Conservation (phyloP, 768 basidiomycete species). For the Lentinula sp. region DNA sequence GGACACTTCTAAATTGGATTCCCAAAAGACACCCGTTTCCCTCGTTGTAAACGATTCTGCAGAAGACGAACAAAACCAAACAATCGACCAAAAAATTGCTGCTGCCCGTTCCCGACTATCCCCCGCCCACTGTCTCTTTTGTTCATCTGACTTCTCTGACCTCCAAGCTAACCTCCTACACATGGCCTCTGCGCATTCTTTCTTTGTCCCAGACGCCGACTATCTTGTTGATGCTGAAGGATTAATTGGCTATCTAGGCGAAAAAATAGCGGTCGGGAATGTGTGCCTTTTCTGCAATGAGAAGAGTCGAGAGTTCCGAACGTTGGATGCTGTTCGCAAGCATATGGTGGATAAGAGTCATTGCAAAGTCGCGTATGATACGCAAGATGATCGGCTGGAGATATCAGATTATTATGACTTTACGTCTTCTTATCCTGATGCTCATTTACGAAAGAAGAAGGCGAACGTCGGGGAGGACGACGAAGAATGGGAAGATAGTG, state of each 20-base stretch:
- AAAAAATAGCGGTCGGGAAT: slow-evolving; percentile 92
- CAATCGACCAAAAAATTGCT: slow-evolving; percentile 73
- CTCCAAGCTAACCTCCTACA: slow-evolving; percentile 71
- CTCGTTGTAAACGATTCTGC: slow-evolving; percentile 27
- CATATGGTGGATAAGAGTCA: slow-evolving; percentile 97
- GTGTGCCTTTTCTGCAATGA: slow-evolving; percentile 90
- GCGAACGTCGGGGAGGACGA: slow-evolving; percentile 16
- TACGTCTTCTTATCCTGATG: slow-evolving; percentile 65
- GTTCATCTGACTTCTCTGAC: slow-evolving; percentile 42
- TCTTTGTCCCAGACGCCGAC: slow-evolving; percentile 93
- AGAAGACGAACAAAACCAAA: slow-evolving; percentile 40
- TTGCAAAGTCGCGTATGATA: slow-evolving; percentile 92
- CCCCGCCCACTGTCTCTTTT: slow-evolving; percentile 81
- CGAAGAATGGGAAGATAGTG: slow-evolving; percentile 31
- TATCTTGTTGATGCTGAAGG: slow-evolving; percentile 83
- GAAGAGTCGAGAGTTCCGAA: slow-evolving; percentile 74
- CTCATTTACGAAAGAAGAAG: slow-evolving; percentile 22
- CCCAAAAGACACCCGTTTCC: slow-evolving; percentile 7
- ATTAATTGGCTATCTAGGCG: slow-evolving; percentile 79
- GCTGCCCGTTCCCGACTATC: slow-evolving; percentile 61
- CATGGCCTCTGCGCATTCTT: slow-evolving; percentile 86
- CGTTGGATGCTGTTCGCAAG: slow-evolving; percentile 81
- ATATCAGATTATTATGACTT: slow-evolving; percentile 95
- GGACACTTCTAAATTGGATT: slow-evolving; percentile 8
- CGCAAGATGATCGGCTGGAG: slow-evolving; percentile 74